Conservation (phyloP, 495 filamentous ascomycete species). For the Podospora appendiculata region DNA sequence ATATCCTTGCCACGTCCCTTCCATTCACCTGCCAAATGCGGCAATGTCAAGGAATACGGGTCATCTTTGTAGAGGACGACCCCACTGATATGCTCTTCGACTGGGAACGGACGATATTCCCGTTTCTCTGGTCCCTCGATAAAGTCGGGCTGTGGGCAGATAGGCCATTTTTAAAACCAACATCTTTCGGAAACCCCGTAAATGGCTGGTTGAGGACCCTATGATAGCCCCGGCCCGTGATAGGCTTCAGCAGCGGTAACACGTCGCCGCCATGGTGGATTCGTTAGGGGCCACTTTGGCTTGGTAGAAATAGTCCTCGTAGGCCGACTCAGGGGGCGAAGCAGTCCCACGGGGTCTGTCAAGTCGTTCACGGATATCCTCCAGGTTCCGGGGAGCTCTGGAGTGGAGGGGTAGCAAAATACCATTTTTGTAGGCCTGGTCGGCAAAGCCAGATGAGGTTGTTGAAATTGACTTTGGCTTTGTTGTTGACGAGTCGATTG, state of each 20-base stretch:
- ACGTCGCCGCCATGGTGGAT: conserved; percentile 11
- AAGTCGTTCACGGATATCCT: conserved; percentile 14
- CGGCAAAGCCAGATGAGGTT: neutral
- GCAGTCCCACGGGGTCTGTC: conserved; percentile 12
- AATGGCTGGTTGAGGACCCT: neutral
- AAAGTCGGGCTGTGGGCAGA: neutral
- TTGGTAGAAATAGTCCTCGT: conserved; percentile 9
- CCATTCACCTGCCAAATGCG: conserved; percentile 18
- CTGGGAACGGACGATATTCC: neutral
- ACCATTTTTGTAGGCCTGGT: neutral
- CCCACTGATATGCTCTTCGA: conserved; percentile 7
- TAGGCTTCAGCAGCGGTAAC: conserved; percentile 9
- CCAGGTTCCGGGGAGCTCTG: conserved; percentile 14
- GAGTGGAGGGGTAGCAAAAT: conserved; percentile 8
- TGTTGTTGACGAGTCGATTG: neutral
- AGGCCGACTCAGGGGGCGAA: conserved; percentile 14
- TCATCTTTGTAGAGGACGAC: conserved; percentile 18
- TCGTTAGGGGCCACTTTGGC: conserved; percentile 12
- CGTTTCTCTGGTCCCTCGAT: neutral
- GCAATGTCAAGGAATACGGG: conserved; percentile 11
- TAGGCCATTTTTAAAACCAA: conserved; percentile 10
- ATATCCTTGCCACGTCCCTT: conserved; percentile 10
- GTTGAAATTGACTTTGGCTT: neutral
- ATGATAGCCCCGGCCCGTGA: conserved; percentile 3
- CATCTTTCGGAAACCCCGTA: conserved; percentile 1